Evolutionary conservation across 192 early-diverging fungal species (phyloP).

Genomic region (Jimgerdemannia flammicorona): DNA sequence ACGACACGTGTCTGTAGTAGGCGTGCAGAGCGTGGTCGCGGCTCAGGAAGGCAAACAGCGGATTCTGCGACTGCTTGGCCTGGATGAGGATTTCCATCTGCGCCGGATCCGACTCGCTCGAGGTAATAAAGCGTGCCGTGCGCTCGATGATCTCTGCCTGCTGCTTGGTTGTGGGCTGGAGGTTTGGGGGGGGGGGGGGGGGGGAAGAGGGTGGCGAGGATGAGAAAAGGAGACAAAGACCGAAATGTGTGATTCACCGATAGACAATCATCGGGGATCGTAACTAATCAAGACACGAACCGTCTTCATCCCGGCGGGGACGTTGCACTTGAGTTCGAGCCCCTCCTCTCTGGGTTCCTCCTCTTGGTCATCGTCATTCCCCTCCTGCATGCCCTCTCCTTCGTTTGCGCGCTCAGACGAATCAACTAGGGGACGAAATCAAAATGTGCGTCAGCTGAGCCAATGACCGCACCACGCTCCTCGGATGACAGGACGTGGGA

Average conservation of each 20-base stretch:
- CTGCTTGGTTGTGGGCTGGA: constrained; percentile 49
- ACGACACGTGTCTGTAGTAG: constrained; percentile 67
- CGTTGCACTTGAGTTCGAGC: constrained; percentile 38
- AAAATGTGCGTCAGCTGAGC: too few species aligned
- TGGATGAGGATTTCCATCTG: constrained; percentile 71
- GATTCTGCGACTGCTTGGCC: constrained; percentile 69
- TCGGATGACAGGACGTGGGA: too few species aligned
- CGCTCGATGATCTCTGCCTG: constrained; percentile 66
- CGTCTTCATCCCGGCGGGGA: constrained; percentile 43
- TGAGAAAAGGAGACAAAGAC: neutral
- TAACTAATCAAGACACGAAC: constrained; percentile 21
- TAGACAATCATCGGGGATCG: too few species aligned
- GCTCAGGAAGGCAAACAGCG: constrained; percentile 68
- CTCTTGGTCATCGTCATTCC: too few species aligned
- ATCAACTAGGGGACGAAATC: too few species aligned
- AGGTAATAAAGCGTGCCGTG: constrained; percentile 64
- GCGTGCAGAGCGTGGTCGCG: constrained; percentile 50
- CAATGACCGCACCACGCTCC: too few species aligned
- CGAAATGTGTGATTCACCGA: too few species aligned
- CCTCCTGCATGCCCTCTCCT: constrained; percentile 3
- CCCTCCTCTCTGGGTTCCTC: constrained; percentile 8
- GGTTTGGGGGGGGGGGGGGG: neutral
- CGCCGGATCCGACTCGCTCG: constrained; percentile 38
- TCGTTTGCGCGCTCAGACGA: neutral
- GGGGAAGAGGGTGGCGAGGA: neutral